Percentiles rank a stretch among this genome's conserved stretches.
Conservation (phyloP, 2,329 filamentous ascomycete genomes). For the Colletotrichum tropicale region DNA sequence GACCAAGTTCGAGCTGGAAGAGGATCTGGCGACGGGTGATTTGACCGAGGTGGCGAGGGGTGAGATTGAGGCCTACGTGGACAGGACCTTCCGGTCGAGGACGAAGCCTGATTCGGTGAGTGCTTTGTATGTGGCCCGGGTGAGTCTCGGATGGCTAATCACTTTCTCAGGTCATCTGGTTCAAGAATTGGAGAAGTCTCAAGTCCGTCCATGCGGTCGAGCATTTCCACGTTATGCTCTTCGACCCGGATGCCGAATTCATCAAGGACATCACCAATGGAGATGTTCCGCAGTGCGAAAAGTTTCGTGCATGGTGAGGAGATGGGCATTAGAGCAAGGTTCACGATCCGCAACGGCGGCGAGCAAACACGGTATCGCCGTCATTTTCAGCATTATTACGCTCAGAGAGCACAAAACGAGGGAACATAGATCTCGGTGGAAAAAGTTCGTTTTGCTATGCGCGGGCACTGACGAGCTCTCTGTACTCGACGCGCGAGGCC, state of each 20-base stretch:
- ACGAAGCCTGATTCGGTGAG: conserved; percentile 51
- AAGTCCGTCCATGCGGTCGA: conserved; percentile 89
- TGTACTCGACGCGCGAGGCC: conserved; percentile 67
- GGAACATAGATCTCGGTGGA: neutral
- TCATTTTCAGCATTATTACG: neutral
- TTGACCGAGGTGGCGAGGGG: conserved; percentile 67
- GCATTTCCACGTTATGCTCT: conserved; percentile 95
- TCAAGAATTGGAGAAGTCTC: conserved; percentile 85
- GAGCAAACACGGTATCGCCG: neutral
- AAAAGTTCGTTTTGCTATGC: neutral
- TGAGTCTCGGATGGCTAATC: neutral
- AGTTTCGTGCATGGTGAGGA: conserved; percentile 24
- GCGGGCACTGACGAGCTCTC: neutral
- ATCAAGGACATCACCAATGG: conserved; percentile 73
- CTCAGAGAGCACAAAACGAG: neutral
- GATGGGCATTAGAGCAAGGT: neutral
- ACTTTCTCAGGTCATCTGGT: conserved; percentile 62
- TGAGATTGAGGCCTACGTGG: conserved; percentile 75
- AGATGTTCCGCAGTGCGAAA: conserved; percentile 70
- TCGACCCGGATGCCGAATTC: conserved; percentile 73
- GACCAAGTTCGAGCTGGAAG: conserved; percentile 84
- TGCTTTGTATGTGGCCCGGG: neutral
- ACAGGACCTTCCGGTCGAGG: conserved; percentile 64
- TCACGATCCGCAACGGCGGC: neutral
- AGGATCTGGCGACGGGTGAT: conserved; percentile 69